Conservation (phyloP, 768 basidiomycete genomes). For the Tylopilus plumbeoviolaceoides region DNA sequence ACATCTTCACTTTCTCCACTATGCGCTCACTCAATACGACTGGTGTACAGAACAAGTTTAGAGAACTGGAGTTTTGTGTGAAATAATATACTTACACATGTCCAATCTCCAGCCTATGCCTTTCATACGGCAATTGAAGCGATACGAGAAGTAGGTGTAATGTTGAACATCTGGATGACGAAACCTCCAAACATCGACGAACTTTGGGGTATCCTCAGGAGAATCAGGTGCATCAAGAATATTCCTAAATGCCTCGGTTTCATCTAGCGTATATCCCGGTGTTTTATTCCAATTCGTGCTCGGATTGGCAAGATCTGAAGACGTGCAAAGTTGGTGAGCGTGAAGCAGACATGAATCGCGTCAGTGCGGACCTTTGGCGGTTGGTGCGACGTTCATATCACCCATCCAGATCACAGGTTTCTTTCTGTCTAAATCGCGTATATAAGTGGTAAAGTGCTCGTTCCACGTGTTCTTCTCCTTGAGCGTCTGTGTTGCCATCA, state of each 20-base stretch:
- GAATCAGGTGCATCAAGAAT: slow-evolving; percentile 54
- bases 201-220: slow-evolving; percentile 38
- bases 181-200: slow-evolving; percentile 79
- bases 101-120: slow-evolving; percentile 88
- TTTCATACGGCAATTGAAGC: slow-evolving; percentile 75
- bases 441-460: slow-evolving; percentile 65
- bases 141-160: slow-evolving; percentile 83
- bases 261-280: slow-evolving; percentile 78
- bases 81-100: slow-evolving; percentile 53
- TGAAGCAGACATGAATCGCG: not conserved
- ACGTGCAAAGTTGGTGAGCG: not conserved
- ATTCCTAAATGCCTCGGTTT: slow-evolving; percentile 69
- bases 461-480: slow-evolving; percentile 79
- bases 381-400: slow-evolving; percentile 85
- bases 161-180: slow-evolving; percentile 64
- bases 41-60: slow-evolving; percentile 25
- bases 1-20: slow-evolving; percentile 61
- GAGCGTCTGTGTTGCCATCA: slow-evolving; percentile 49
- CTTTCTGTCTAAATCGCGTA: slow-evolving; percentile 65
- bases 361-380: slow-evolving; percentile 50
- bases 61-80: not conserved
- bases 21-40: slow-evolving; percentile 76
- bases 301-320: slow-evolving; percentile 61
- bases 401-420: slow-evolving; percentile 90
- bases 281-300: slow-evolving; percentile 86